Evolutionary conservation across 176 grass and related monocot species (phyloP), one percentile per base, ranked within the genome.

Genomic region (Leersia perrieri): DNA sequence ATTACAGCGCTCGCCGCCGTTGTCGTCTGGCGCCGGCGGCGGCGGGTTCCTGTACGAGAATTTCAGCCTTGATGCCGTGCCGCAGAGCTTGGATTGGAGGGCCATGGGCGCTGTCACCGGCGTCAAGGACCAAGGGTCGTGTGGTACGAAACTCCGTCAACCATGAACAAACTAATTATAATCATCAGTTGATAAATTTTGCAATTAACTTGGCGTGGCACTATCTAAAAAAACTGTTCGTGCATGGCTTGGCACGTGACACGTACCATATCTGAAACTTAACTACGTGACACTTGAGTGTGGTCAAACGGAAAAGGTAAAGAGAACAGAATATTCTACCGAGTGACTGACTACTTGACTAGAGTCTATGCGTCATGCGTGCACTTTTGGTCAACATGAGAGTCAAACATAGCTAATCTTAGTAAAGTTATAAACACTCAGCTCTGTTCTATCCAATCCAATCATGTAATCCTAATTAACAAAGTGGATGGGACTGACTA

Each of bases 121-220:
- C 65, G 77, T 92, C 87, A 92, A 92, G 80, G 84, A 92, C 81
- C 91, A 92, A 45, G 91, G 91, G 51, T 51, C 42, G 4, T 92
- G 91, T 8, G 91, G 91, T 92, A 82, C 67, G 84, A 4, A 69
- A 49, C 29, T 57, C 47, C 62, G 4, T 10, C 60, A 41, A 53
- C 35, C 35, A 68, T 23, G 42, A 73, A 74, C 61, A 72, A 44
- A 0, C 57, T 18, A 40, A 18, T 61, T 22, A 13, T 9, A 65
- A 77, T 47, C 18, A 38, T 10, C 22, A 9, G 9, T n/a, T 1
- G 8, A 53, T 11, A 12, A 67, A 74, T 11, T 25, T 28, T 80
- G 29, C 61, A 36, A 22, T 29, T 36, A 20, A 45, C n/a, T n/a
- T n/a, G n/a, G n/a, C n/a, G n/a, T n/a, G n/a, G n/a, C n/a, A n/a